Conservation (phyloP, 129 eudicot species). For the Solidago caesia region DNA sequence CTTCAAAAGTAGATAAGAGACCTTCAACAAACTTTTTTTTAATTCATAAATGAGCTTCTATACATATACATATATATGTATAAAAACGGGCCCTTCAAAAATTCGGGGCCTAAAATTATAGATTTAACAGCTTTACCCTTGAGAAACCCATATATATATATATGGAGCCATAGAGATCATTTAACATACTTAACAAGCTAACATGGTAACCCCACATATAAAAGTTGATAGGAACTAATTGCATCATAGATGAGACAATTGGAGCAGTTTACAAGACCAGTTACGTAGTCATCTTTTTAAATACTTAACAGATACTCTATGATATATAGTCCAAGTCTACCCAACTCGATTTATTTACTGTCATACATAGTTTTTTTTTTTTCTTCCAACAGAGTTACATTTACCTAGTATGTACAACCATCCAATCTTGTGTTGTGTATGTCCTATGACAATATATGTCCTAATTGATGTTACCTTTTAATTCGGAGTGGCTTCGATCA, state of each 20-base stretch:
- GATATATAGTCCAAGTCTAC: not conserved
- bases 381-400: too few relatives aligned
- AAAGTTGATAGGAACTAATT: constrained; percentile 18
- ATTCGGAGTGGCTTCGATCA: not conserved
- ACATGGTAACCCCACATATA: constrained; percentile 11
- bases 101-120: too few relatives aligned
- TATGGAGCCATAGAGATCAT: constrained; percentile 10
- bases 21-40: too few relatives aligned
- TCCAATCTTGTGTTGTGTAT: not conserved
- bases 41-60: too few relatives aligned
- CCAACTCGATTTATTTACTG: too few relatives aligned
- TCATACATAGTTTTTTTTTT: not conserved
- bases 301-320: not conserved
- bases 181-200: constrained; percentile 8
- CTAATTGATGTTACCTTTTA: not conserved
- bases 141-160: not conserved
- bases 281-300: constrained; percentile 22
- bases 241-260: constrained; percentile 36
- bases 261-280: constrained; percentile 39
- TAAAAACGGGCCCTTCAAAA: too few relatives aligned
- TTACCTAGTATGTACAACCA: not conserved
- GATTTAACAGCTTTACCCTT: too few relatives aligned
- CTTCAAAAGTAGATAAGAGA: too few relatives aligned
- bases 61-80: not conserved
- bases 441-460: not conserved